A percentile compares a stretch with the other conserved stretches of the same genome.
Conservation (phyloP, 208 protist genomes). For the Borovskyia barvae region DNA sequence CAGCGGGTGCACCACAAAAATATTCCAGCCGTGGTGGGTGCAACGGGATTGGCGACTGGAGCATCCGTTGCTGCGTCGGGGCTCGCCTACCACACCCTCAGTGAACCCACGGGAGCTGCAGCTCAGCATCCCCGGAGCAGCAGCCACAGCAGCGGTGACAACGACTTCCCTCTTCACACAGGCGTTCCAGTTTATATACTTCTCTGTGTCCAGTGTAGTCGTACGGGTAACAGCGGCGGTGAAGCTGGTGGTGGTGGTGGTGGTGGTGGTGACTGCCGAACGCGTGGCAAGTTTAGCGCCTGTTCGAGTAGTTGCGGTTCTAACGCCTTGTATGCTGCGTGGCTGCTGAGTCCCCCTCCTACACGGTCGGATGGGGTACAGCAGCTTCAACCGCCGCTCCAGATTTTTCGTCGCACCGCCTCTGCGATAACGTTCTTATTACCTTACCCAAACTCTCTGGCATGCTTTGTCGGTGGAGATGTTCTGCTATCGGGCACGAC, state of each 20-base stretch:
- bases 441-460: neutral
- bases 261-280: neutral
- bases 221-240: neutral
- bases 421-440: no score
- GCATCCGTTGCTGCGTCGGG: no score
- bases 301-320: neutral
- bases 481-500: no score
- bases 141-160: neutral
- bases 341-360: neutral
- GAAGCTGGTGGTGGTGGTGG: no score
- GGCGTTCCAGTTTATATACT: neutral
- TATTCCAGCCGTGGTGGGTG: neutral
- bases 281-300: no score
- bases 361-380: neutral
- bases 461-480: no score
- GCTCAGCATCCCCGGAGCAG: no score
- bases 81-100: no score
- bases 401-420: no score
- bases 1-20: neutral
- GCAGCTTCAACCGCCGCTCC: no score
- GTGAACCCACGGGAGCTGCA: no score
- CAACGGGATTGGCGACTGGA: no score
- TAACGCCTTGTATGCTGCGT: constrained; percentile 5
- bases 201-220: neutral
- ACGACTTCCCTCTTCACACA: neutral